phyloP scores from a whole-genome alignment of 768 basidiomycete species.

The Boletus edulis region DNA sequence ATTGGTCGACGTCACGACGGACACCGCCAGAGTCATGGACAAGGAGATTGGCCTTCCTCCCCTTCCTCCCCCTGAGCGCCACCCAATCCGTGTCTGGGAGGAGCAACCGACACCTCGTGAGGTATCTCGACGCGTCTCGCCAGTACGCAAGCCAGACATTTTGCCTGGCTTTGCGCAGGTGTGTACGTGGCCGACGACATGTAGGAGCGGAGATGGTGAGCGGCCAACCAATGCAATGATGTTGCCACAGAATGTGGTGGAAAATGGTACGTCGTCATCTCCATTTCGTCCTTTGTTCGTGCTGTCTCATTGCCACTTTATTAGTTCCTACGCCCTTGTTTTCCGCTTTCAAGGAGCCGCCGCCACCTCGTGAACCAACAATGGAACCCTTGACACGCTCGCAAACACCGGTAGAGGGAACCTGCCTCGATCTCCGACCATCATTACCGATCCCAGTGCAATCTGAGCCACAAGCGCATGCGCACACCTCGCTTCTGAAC shows the following conservation, averaged over 20 bases:
- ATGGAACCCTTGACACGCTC: not conserved
- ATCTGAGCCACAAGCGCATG: not conserved
- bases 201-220: not conserved
- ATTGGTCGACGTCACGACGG: not conserved
- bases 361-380: not conserved
- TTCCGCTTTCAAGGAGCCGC: not conserved
- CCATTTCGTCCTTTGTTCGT: not conserved
- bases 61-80: constrained; percentile 12
- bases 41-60: not conserved
- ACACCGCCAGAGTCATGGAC: not conserved
- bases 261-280: constrained; percentile 8
- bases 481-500: not conserved
- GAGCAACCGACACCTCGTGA: constrained; percentile 13
- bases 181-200: not conserved
- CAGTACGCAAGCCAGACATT: not conserved
- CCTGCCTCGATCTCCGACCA: not conserved
- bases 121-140: constrained; percentile 13
- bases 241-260: not conserved
- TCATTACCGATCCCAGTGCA: not conserved
- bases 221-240: not conserved
- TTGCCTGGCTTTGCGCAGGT: not conserved
- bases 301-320: constrained; percentile 4
- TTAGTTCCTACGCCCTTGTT: constrained; percentile 2
- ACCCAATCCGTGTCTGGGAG: constrained; percentile 30
- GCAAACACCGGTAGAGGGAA: not conserved